Base-by-base conservation (phyloP, 257 asterid genomes). In the Linderniella brevidens region DNA sequence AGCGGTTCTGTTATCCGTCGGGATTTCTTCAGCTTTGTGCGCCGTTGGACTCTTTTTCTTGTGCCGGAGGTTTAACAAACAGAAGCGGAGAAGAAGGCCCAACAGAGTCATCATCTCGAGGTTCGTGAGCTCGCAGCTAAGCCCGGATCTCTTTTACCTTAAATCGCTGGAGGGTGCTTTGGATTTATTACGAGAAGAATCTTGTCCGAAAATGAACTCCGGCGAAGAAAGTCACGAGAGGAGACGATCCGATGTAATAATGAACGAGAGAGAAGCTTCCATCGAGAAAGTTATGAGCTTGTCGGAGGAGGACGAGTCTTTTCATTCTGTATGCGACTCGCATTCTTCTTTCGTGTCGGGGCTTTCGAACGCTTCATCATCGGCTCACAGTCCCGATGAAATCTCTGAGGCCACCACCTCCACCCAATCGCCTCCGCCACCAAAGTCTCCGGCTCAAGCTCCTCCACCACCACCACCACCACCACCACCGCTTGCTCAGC, bases 401-500 rank as follows among this genome's bases (percentile, higher is more conserved):
- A 6, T n/a, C n/a, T n/a, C n/a, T n/a, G 6, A 25, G 32, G 32
- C 4, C 32, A 44, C 85, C 75, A 0, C 92, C 92, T 1, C 74
- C 93, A 16, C 58, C 66, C 18, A 25, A 25, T 16, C 69, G 5
- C 86, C 93, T 11, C 82, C 92, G 2, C 93, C 93, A 20, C 36
- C 1, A 6, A 88, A 77, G 1, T 74, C 82, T 13, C 58, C 73
- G 17, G 11, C 20, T 4, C 4, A 4, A 5, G 53, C 64, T 4
- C 86, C 93, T 11, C 81, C 92, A 1, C 94, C 94, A 19, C 94
- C 94, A 19, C 94, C 83, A 0, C 79, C 90, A 11, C 32, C 32
- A 6, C 32, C 32, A 6, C 32, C 32, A 6, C 32, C 58, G 92
- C 76, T 53, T 83, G 58, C 73, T 19, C 78, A 32, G 45, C 52